These are phyloP conservation scores for Pharnaceum exiguum DNA, from an alignment of 148 eudicot species.

Conservation along the genomic window DNA sequence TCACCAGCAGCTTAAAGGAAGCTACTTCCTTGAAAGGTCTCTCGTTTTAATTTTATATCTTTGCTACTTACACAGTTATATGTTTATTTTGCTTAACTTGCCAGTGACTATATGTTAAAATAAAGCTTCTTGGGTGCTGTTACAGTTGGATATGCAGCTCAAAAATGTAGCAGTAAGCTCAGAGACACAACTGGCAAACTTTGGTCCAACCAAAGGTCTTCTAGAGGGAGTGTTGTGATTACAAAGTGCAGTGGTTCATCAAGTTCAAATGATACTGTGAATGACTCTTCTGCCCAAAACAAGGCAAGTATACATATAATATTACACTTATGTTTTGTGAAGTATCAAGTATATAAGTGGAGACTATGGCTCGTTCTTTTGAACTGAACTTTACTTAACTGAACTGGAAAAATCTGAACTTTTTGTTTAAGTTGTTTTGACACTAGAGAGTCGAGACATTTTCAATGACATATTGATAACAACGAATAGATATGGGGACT, in stretches of 20 bases:
- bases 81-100: neutral
- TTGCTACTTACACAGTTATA: neutral
- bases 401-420: too few species aligned
- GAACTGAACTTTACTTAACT: too few species aligned
- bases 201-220: slow-evolving; percentile 10
- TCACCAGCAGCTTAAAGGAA: neutral
- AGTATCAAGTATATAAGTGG: neutral
- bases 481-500: too few species aligned
- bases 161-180: slow-evolving; percentile 9
- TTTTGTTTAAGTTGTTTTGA: too few species aligned
- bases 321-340: neutral
- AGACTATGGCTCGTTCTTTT: too few species aligned
- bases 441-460: too few species aligned
- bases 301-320: slow-evolving; percentile 37
- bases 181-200: neutral
- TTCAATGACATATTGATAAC: too few species aligned
- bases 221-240: slow-evolving; percentile 10
- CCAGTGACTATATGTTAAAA: neutral
- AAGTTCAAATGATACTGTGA: slow-evolving; percentile 26
- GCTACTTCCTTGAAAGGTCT: slow-evolving; percentile 7
- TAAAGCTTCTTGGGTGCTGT: too few species aligned
- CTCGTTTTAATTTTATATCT: neutral
- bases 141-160: slow-evolving; percentile 11
- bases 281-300: slow-evolving; percentile 28
- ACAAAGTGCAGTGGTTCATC: slow-evolving; percentile 45